Base-by-base conservation (phyloP, 257 asterid species). In the Cordia subcordata region DNA sequence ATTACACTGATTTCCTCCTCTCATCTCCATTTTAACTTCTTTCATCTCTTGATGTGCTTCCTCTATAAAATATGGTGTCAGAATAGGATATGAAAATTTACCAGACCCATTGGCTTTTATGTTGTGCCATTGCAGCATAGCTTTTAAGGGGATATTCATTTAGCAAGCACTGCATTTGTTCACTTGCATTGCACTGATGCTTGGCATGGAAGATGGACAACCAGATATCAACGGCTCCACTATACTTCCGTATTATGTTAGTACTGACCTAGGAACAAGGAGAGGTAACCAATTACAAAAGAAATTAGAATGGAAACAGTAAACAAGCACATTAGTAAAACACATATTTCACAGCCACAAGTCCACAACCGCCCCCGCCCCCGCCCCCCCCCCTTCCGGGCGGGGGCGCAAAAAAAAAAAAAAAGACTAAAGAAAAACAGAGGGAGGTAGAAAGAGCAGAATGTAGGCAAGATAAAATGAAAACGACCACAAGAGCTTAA, bases 41-140 rank as follows among this genome's bases (percentile, higher is more conserved):
- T 15, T 5, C 15, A 56, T n/a, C 33, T 1, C 17, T 46, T 38
- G 0, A 18, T 44, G 4, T 42, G 40, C 18, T 10, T 47, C 20
- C 37, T 35, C 17, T 15, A 10, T 18, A 57, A 51, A 15, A 16
- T 60, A 16, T 44, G 33, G 12, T 13, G 3, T 10, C n/a, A 42
- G 49, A 51, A 14, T 5, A 13, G 5, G 10, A 59, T 42, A 27
- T 3, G 40, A 22, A 53, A 14, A 80, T 83, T 11, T 70, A 90
- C 97, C 97, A 90, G 74, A 87, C 81, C 96, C 95, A 91, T 67
- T 91, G 98, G 80, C 98, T 91, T 47, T 59, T 77, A 69, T 88
- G 96, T 59, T 83, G 94, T 69, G 94, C 94, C 98, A 91, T 91
- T 13, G 96, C 96, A 27, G 75, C 78, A 71, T 78, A 88, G 71